Evolutionary conservation across 2,329 filamentous ascomycete species (phyloP).

Genomic region (Beauveria caledonica): DNA sequence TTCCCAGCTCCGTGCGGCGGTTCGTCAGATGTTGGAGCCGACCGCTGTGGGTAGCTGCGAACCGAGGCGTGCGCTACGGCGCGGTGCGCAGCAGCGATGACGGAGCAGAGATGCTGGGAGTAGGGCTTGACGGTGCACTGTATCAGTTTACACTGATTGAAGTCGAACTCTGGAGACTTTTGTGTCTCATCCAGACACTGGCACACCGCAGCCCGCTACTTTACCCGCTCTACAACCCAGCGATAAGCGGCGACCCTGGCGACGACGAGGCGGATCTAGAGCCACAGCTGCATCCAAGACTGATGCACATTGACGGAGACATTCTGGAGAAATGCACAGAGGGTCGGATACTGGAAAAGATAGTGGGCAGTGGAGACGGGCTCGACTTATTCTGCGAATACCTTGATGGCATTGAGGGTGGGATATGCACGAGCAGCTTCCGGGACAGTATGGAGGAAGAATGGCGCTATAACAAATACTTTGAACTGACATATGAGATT

Average conservation of each 20-base stretch:
- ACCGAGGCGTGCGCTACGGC: slow-evolving; percentile 31
- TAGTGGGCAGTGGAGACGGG: slow-evolving; percentile 28
- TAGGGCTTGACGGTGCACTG: slow-evolving; percentile 61
- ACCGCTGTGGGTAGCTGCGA: slow-evolving; percentile 39
- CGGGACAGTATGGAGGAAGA: slow-evolving; percentile 17
- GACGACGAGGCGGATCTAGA: slow-evolving; percentile 23
- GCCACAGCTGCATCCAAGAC: slow-evolving; percentile 32
- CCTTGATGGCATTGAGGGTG: slow-evolving; percentile 41
- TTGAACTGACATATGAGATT: slow-evolving; percentile 44
- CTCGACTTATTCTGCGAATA: slow-evolving; percentile 38
- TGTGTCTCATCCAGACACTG: slow-evolving; percentile 67
- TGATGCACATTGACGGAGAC: slow-evolving; percentile 62
- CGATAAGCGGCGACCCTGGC: slow-evolving; percentile 14
- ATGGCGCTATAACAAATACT: slow-evolving; percentile 26
- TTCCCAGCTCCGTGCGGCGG: slow-evolving; percentile 48
- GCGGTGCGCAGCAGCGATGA: slow-evolving; percentile 34
- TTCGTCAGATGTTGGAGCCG: slow-evolving; percentile 46
- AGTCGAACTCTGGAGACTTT: slow-evolving; percentile 54
- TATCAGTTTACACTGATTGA: slow-evolving; percentile 61
- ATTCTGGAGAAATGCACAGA: slow-evolving; percentile 48
- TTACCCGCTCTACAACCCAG: slow-evolving; percentile 36
- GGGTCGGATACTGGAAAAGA: slow-evolving; percentile 33
- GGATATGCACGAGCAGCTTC: slow-evolving; percentile 30
- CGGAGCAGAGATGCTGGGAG: slow-evolving; percentile 50
- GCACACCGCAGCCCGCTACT: slow-evolving; percentile 39